Percentiles rank a stretch among this genome's conserved stretches.
These are phyloP conservation scores for Trichoderma atrobrunneum DNA, from an alignment of 2,329 filamentous ascomycete genomes.

Conservation along the genomic window DNA sequence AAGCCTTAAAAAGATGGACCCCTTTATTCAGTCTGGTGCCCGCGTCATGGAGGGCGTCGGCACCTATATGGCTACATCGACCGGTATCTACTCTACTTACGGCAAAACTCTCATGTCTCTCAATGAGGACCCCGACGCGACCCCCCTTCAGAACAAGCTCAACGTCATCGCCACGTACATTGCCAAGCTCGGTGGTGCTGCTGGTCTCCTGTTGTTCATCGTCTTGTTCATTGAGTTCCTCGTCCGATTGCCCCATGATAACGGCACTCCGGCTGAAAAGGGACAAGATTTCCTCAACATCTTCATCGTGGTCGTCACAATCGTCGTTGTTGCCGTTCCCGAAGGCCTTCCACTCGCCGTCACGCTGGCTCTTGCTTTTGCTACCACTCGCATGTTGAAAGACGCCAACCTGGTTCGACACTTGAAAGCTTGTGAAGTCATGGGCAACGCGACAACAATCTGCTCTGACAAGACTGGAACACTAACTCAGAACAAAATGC, in stretches of 20 bases:
- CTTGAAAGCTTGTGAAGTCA: conserved; percentile 74
- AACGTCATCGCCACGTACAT: conserved; percentile 75
- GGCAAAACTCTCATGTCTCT: conserved; percentile 73
- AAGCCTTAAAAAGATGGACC: conserved; percentile 69
- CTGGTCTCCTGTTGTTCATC: conserved; percentile 76
- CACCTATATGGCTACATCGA: conserved; percentile 70
- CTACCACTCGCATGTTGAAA: conserved; percentile 72
- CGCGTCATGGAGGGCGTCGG: conserved; percentile 76
- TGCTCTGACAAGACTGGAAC: conserved; percentile 69
- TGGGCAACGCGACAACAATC: conserved; percentile 73
- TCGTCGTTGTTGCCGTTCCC: conserved; percentile 76
- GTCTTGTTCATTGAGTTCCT: conserved; percentile 85
- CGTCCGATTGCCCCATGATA: conserved; percentile 57
- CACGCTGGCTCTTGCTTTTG: conserved; percentile 74
- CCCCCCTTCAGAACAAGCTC: conserved; percentile 72
- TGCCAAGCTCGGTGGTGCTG: conserved; percentile 72
- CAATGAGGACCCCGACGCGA: conserved; percentile 71
- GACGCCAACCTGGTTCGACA: conserved; percentile 76
- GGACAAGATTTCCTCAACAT: conserved; percentile 75
- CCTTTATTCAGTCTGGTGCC: conserved; percentile 80
- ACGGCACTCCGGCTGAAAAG: conserved; percentile 64
- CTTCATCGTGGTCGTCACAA: conserved; percentile 74
- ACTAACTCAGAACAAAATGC: conserved; percentile 67
- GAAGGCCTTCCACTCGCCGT: conserved; percentile 75
- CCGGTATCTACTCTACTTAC: conserved; percentile 70